Conservation (phyloP, 495 filamentous ascomycete species). For the Talaromyces ruber region DNA sequence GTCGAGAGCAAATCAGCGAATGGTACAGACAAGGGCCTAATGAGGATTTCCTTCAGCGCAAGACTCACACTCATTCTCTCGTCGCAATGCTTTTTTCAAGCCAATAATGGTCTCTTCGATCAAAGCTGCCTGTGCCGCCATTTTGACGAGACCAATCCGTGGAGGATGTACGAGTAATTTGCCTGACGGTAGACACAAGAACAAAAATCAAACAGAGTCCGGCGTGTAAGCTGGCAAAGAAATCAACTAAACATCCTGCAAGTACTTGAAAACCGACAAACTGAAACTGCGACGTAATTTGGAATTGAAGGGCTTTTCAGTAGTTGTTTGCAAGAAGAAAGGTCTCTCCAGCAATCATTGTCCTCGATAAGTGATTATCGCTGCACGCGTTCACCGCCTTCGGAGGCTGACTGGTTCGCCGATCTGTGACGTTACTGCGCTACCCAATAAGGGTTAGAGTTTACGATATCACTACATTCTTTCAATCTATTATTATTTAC, state of each 20-base stretch:
- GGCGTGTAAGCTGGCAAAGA: not conserved
- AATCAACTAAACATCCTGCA: not conserved
- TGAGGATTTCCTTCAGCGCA: not conserved
- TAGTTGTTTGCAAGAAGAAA: not conserved
- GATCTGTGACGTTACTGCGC: slow-evolving; percentile 2
- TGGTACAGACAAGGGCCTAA: not conserved
- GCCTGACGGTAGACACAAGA: not conserved
- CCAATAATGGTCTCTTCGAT: slow-evolving; percentile 66
- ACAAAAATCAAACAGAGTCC: not conserved
- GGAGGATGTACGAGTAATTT: not conserved
- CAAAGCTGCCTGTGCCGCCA: slow-evolving; percentile 63
- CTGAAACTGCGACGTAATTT: not conserved
- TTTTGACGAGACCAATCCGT: slow-evolving; percentile 17
- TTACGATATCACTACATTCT: not conserved
- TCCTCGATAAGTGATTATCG: not conserved
- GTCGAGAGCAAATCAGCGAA: not conserved
- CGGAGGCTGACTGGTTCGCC: not conserved
- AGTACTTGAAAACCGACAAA: not conserved
- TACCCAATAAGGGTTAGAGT: not conserved
- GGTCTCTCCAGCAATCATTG: not conserved
- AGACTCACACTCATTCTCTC: slow-evolving; percentile 49
- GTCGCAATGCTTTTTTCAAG: slow-evolving; percentile 65
- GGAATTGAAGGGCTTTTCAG: not conserved
- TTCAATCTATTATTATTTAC: no score
- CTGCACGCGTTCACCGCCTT: slow-evolving; percentile 7